These are phyloP conservation scores for Glaciozyma martinii DNA, from an alignment of 768 basidiomycete genomes.

Conservation along the genomic window DNA sequence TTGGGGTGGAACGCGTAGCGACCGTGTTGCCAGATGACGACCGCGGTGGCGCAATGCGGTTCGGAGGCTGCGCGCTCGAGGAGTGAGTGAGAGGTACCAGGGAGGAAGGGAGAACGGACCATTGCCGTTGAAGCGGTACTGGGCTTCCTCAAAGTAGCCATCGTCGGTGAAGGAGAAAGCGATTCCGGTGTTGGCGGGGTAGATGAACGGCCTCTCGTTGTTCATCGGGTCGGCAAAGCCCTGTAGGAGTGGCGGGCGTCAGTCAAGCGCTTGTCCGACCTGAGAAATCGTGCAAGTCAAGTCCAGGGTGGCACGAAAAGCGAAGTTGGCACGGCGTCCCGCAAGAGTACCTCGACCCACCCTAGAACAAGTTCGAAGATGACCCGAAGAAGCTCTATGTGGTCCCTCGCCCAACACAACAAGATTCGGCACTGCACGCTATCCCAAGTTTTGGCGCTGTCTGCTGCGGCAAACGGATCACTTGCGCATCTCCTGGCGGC, in stretches of 20 bases:
- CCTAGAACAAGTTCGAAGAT: too few species aligned
- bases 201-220: slow-evolving; percentile 57
- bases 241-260: slow-evolving; percentile 42
- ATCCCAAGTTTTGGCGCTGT: too few species aligned
- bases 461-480: too few species aligned
- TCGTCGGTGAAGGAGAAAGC: slow-evolving; percentile 48
- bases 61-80: slow-evolving; percentile 50
- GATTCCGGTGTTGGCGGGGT: slow-evolving; percentile 76
- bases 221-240: slow-evolving; percentile 77
- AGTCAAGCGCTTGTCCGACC: not conserved
- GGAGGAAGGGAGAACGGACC: slow-evolving; percentile 45
- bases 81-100: not conserved
- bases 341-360: too few species aligned
- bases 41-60: slow-evolving; percentile 81
- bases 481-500: too few species aligned
- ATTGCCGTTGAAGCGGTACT: slow-evolving; percentile 81
- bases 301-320: too few species aligned
- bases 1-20: slow-evolving; percentile 57
- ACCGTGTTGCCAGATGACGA: slow-evolving; percentile 85
- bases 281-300: too few species aligned
- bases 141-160: slow-evolving; percentile 76
- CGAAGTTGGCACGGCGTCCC: too few species aligned
- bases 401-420: too few species aligned
- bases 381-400: too few species aligned
- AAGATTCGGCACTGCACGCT: too few species aligned